phyloP scores from a whole-genome alignment of 805 yeast genomes.

The Metschnikowia chrysomelidarum region DNA sequence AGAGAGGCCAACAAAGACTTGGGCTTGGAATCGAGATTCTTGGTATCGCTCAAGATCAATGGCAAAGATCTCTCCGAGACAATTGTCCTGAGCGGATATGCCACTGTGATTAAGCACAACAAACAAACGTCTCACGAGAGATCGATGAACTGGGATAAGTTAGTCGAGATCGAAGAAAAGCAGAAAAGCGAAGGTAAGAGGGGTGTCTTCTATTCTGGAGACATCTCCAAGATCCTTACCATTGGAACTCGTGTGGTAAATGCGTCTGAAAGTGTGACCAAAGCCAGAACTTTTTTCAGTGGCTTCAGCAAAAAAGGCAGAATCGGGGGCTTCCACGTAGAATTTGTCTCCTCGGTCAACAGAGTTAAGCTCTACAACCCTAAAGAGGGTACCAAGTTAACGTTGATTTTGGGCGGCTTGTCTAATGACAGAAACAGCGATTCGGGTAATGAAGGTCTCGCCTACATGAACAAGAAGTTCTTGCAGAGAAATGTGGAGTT shows the following conservation, averaged over 20 bases:
- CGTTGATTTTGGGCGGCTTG: conserved; percentile 76
- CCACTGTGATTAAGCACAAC: conserved; percentile 75
- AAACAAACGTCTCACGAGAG: conserved; percentile 66
- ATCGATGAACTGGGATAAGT: conserved; percentile 73
- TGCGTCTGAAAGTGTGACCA: conserved; percentile 70
- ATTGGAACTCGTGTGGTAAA: conserved; percentile 65
- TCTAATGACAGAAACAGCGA: conserved; percentile 39
- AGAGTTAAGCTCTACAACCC: conserved; percentile 67
- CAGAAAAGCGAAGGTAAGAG: conserved; percentile 51
- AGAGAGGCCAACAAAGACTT: conserved; percentile 56
- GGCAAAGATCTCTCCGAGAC: conserved; percentile 56
- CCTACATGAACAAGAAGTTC: conserved; percentile 50
- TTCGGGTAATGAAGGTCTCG: conserved; percentile 49
- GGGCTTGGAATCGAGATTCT: conserved; percentile 60
- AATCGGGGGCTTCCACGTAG: conserved; percentile 65
- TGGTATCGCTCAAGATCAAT: conserved; percentile 53
- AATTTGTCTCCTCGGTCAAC: conserved; percentile 65
- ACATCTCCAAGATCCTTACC: conserved; percentile 46
- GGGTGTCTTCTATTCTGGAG: conserved; percentile 59
- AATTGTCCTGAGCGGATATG: conserved; percentile 65
- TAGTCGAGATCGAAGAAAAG: conserved; percentile 64
- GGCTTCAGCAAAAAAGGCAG: conserved; percentile 65
- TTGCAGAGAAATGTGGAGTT: conserved; percentile 74
- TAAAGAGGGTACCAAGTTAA: conserved; percentile 65
- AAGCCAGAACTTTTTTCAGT: conserved; percentile 72